Conservation (phyloP, 2,329 filamentous ascomycete species). For the Sarocladium brachiariae region DNA sequence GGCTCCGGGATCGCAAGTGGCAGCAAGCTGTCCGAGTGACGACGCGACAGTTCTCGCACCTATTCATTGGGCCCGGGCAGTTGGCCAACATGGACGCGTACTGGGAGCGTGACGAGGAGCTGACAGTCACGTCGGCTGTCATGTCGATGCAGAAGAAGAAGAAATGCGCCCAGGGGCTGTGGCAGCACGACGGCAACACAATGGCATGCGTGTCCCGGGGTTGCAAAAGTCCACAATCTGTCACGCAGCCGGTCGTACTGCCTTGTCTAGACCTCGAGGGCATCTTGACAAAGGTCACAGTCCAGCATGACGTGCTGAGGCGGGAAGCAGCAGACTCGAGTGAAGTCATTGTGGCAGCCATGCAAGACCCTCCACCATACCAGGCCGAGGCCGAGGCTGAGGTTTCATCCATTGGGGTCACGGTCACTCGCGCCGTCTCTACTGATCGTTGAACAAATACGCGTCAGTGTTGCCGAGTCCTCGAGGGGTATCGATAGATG, state of each 20-base stretch:
- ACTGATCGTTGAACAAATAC: background rate
- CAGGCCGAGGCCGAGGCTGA: constrained; percentile 10
- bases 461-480: background rate
- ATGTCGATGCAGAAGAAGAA: background rate
- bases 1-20: constrained; percentile 16
- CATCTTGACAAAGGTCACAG: constrained; percentile 14
- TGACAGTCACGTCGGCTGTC: background rate
- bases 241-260: background rate
- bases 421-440: background rate
- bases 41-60: background rate
- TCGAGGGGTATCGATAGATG: background rate
- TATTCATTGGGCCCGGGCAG: constrained; percentile 8
- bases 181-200: constrained; percentile 9
- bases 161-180: constrained; percentile 4
- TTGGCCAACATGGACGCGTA: constrained; percentile 9
- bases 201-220: constrained; percentile 6
- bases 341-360: constrained; percentile 1
- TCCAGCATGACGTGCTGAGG: constrained; percentile 10
- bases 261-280: constrained; percentile 12
- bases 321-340: constrained; percentile 10
- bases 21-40: constrained; percentile 5
- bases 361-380: constrained; percentile 15
- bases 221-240: no score
- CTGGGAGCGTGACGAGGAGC: background rate
- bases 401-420: background rate